Conservation (phyloP, 2,329 filamentous ascomycete species). For the Tothia fuscella region DNA sequence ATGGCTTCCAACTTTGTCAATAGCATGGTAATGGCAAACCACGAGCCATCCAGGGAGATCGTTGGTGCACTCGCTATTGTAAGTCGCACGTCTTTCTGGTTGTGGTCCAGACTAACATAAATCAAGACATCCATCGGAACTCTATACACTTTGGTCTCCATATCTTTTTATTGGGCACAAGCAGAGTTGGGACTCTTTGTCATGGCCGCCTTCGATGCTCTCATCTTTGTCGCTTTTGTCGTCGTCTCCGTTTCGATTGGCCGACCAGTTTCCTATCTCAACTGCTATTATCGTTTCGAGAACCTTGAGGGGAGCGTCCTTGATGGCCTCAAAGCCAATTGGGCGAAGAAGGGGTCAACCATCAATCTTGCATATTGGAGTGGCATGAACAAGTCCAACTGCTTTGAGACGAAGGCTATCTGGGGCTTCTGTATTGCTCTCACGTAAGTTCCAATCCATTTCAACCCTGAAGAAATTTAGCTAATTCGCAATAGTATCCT, state of each 20-base stretch:
- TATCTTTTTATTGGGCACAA: slow-evolving; percentile 71
- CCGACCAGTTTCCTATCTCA: slow-evolving; percentile 65
- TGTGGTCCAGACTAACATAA: slow-evolving; percentile 14
- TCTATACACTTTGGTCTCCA: slow-evolving; percentile 57
- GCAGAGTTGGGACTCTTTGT: slow-evolving; percentile 67
- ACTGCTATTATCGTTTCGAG: slow-evolving; percentile 53
- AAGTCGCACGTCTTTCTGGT: slow-evolving; percentile 29
- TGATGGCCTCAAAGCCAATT: slow-evolving; percentile 21
- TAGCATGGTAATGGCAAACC: slow-evolving; percentile 55
- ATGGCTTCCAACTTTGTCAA: slow-evolving; percentile 73
- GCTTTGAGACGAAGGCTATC: slow-evolving; percentile 73
- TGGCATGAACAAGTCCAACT: slow-evolving; percentile 52
- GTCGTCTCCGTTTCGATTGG: slow-evolving; percentile 68
- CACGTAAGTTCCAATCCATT: too few species aligned
- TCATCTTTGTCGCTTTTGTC: slow-evolving; percentile 64
- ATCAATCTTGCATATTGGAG: slow-evolving; percentile 44
- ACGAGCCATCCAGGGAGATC: slow-evolving; percentile 57
- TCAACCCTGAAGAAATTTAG: too few species aligned
- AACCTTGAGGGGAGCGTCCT: slow-evolving; percentile 31
- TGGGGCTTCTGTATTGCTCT: slow-evolving; percentile 79
- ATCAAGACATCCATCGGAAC: slow-evolving; percentile 63
- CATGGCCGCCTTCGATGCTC: slow-evolving; percentile 52
- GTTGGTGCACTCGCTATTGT: slow-evolving; percentile 72
- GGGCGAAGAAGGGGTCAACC: slow-evolving; percentile 38
- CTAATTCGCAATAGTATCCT: too few species aligned